These are phyloP conservation scores for Aspergillus floridensis DNA, from an alignment of 2,329 filamentous ascomycete species.

Conservation along the genomic window DNA sequence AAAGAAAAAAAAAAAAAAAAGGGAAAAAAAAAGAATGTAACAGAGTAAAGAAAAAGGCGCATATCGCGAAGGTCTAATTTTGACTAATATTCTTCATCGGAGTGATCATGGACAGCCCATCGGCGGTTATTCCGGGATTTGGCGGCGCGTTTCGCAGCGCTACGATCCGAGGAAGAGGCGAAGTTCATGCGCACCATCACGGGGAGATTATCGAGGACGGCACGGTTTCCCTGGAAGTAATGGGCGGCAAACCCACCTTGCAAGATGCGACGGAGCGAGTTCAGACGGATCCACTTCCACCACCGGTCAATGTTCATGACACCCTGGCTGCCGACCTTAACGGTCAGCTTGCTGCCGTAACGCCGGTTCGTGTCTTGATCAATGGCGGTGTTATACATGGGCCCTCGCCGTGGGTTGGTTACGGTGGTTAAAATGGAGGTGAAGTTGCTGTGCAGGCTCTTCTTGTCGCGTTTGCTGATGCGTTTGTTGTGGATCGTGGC, in stretches of 20 bases:
- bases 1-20: too few species aligned
- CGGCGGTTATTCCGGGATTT: conserved; percentile 29
- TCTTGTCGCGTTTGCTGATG: conserved; percentile 65
- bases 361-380: conserved; percentile 58
- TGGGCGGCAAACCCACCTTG: conserved; percentile 62
- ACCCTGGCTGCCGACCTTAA: conserved; percentile 57
- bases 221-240: conserved; percentile 59
- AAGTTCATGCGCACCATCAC: conserved; percentile 36
- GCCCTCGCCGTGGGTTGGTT: conserved; percentile 64
- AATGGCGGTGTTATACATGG: conserved; percentile 64
- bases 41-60: too few species aligned
- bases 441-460: conserved; percentile 64
- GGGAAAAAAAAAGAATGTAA: too few species aligned
- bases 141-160: conserved; percentile 26
- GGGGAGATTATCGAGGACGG: conserved; percentile 60
- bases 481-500: conserved; percentile 60
- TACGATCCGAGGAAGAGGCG: conserved; percentile 23
- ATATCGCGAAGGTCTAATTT: neutral
- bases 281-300: conserved; percentile 69
- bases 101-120: conserved; percentile 27
- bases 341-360: conserved; percentile 61
- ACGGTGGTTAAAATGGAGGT: conserved; percentile 64
- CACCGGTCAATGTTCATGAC: conserved; percentile 66
- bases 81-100: conserved; percentile 18
- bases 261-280: conserved; percentile 59